phyloP scores from a whole-genome alignment of 208 protist species.

The Crithidia expoeki region DNA sequence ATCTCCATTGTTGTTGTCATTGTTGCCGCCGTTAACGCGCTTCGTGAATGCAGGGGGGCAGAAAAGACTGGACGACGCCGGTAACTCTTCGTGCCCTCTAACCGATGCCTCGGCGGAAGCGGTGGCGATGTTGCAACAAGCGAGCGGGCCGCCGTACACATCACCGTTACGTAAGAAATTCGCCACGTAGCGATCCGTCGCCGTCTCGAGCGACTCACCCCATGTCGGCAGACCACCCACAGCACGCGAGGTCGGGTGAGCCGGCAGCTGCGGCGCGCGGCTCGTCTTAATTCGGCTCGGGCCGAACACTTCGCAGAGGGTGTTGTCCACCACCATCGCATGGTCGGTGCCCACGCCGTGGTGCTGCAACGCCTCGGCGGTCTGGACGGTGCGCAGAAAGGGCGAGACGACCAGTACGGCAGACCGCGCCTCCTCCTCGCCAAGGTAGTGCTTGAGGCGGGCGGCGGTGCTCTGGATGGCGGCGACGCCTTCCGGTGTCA shows the following conservation, averaged over 20 bases:
- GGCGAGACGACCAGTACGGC: conserved; percentile 65
- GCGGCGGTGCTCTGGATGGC: conserved; percentile 41
- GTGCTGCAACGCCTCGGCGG: conserved; percentile 54
- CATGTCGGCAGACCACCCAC: conserved; percentile 54
- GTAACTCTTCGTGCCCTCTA: neutral
- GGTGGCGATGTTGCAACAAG: neutral
- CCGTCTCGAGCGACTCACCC: conserved; percentile 70
- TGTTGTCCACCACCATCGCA: conserved; percentile 57
- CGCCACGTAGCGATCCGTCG: conserved; percentile 39
- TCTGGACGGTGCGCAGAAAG: conserved; percentile 74
- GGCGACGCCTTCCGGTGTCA: conserved; percentile 59
- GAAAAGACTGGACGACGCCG: neutral
- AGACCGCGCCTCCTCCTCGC: conserved; percentile 20
- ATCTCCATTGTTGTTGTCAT: neutral
- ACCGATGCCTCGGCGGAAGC: neutral
- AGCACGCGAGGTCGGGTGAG: neutral
- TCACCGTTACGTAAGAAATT: conserved; percentile 43
- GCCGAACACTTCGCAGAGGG: conserved; percentile 78
- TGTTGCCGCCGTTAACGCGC: neutral
- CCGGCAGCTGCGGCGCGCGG: conserved; percentile 24
- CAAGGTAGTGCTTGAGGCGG: conserved; percentile 43
- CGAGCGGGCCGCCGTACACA: conserved; percentile 22
- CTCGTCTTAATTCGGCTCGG: conserved; percentile 65
- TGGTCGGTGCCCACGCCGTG: conserved; percentile 46
- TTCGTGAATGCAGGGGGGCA: conserved; percentile 8